Evolutionary conservation across 108 stramenopile genomes (phyloP), one percentile per base, ranked within the genome.

Genomic region (Skeletonema potamos): DNA sequence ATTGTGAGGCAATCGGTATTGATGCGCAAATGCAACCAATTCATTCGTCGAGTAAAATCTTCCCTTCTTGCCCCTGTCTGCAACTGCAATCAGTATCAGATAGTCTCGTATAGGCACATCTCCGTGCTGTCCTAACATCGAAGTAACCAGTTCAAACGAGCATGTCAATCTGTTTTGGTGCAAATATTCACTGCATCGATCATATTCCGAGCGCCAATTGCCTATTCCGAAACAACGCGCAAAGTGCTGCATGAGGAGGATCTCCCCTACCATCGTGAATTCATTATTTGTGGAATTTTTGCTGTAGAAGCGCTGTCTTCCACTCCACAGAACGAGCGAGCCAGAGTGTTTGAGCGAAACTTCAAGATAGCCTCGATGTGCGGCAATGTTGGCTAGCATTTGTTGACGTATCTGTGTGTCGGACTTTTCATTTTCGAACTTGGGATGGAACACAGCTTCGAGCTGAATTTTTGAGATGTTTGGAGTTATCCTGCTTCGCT

Each of bases 261-360:
- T 81, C 68, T 94, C 93, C 15, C 89, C 93, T 10, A 82, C 86
- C 28, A 62, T 32, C 4, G 89, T 84, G 61, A 89, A 89, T 7
- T 60, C 22, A 64, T 92, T 94, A 66, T 82, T 66, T 15, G 81
- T 79, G 26, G 86, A 87, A 75, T 94, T 94, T 72, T 94, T 94
- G 62, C 88, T 89, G 65, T 91, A 94, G 64, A 66, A 94, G 20
- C 91, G 73, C 58, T 82, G 83, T 13, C 88, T 76, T 28, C 93
- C 93, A 66, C 88, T 90, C 93, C 93, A 94, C 44, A 94, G 62
- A 26, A 94, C 43, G n/a, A 94, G 64, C 12, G 87, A 89, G n/a
- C 93, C 93, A n/a, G 93, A 94, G 66, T 94, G 93, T 55, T 94
- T 94, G 44, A 94, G 63, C 0, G 91, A 79, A n/a, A 89, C 93